Evolutionary conservation across 345 rosid genomes (phyloP).

Genomic region (Erodium maritimum): DNA sequence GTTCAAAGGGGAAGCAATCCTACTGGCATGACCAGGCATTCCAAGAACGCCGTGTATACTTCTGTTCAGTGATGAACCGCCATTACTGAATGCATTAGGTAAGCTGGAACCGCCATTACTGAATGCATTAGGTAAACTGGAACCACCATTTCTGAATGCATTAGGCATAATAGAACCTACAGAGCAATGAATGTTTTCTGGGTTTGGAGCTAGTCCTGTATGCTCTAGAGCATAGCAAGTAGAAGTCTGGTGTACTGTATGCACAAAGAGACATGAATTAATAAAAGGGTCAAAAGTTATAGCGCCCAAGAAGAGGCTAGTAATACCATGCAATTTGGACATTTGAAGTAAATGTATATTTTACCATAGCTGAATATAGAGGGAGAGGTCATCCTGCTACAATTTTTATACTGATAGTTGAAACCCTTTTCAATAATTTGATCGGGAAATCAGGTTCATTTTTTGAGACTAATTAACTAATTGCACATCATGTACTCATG

Average conservation of each 20-base stretch:
- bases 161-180: slow-evolving; percentile 19
- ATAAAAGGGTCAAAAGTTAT: not conserved
- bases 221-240: slow-evolving; percentile 52
- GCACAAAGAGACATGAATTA: slow-evolving; percentile 12
- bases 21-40: slow-evolving; percentile 51
- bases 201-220: slow-evolving; percentile 35
- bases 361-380: no score
- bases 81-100: slow-evolving; percentile 51
- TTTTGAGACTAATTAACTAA: no score
- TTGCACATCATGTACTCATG: no score
- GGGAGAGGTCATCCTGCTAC: no score
- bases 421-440: no score
- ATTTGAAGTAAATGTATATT: no score
- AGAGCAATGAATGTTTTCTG: slow-evolving; percentile 49
- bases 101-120: slow-evolving; percentile 4
- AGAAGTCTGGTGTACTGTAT: slow-evolving; percentile 56
- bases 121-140: slow-evolving; percentile 20
- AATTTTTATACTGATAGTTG: no score
- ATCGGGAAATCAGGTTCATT: not conserved
- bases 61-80: slow-evolving; percentile 47
- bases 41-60: slow-evolving; percentile 51
- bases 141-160: slow-evolving; percentile 2
- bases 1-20: slow-evolving; percentile 48
- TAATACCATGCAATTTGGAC: no score
- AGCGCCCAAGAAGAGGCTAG: no score